phyloP scores from a whole-genome alignment of 495 filamentous ascomycete species.

The Neurospora sp. region DNA sequence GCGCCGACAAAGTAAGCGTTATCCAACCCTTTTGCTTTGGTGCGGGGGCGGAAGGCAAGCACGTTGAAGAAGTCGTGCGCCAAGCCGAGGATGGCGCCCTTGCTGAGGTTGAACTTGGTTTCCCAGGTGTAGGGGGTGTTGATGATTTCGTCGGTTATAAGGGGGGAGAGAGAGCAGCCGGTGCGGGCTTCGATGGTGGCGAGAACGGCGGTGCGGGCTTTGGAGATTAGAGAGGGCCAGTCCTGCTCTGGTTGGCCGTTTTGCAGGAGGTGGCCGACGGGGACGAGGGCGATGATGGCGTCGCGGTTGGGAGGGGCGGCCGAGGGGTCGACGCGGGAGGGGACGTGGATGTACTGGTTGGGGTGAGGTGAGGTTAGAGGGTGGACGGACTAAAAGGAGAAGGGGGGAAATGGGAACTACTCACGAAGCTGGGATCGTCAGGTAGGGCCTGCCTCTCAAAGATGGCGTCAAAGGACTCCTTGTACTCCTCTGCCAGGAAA shows the following conservation, averaged over 20 bases:
- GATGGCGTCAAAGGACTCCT: constrained; percentile 58
- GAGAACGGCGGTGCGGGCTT: constrained; percentile 43
- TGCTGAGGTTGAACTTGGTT: constrained; percentile 55
- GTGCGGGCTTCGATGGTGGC: constrained; percentile 46
- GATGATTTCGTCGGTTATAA: constrained; percentile 46
- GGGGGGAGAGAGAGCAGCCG: constrained; percentile 28
- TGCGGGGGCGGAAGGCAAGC: constrained; percentile 51
- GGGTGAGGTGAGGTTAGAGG: not conserved
- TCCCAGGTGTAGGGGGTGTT: constrained; percentile 56
- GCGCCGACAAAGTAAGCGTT: constrained; percentile 58
- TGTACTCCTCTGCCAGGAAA: constrained; percentile 60
- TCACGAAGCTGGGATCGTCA: constrained; percentile 47
- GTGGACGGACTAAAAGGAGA: not conserved
- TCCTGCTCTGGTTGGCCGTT: constrained; percentile 37
- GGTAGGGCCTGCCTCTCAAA: constrained; percentile 57
- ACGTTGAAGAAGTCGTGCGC: constrained; percentile 65
- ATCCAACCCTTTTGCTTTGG: constrained; percentile 37
- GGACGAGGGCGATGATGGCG: constrained; percentile 53
- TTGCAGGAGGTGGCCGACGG: constrained; percentile 49
- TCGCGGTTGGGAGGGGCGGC: constrained; percentile 56
- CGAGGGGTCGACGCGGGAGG: constrained; percentile 50
- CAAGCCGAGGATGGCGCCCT: constrained; percentile 58
- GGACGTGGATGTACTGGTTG: constrained; percentile 54
- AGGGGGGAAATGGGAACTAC: not conserved
- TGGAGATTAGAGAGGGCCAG: constrained; percentile 43